phyloP scores from a whole-genome alignment of 306 rosid species.

The Cotoneaster glaucophyllus region DNA sequence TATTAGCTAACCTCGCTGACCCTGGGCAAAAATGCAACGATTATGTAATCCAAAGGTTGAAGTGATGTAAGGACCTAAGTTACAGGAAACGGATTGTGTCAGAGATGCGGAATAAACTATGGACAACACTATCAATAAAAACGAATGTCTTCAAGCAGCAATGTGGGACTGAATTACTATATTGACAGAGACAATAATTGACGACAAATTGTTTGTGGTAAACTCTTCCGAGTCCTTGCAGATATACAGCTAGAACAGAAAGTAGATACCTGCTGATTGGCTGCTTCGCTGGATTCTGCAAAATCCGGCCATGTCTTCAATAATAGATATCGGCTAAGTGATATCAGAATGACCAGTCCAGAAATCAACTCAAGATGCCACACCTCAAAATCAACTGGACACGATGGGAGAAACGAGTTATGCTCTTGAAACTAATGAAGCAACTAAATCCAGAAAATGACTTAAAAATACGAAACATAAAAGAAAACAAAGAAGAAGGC shows the following conservation, averaged over 20 bases:
- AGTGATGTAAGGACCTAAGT: constrained; percentile 80
- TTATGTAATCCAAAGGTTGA: constrained; percentile 66
- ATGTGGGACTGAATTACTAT: not conserved
- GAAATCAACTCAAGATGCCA: constrained; percentile 91
- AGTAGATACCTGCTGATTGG: constrained; percentile 72
- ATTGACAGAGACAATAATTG: not conserved
- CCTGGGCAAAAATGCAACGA: constrained; percentile 70
- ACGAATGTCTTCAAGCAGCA: constrained; percentile 19
- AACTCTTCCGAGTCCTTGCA: not conserved
- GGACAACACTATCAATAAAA: not conserved
- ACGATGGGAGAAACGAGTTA: constrained; percentile 6
- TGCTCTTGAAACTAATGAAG: constrained; percentile 4
- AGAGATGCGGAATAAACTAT: constrained; percentile 16
- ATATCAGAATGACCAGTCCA: constrained; percentile 62
- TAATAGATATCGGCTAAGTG: constrained; percentile 61
- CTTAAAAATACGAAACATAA: not conserved
- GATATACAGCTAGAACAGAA: constrained; percentile 10
- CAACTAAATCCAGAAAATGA: not conserved
- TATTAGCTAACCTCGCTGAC: constrained; percentile 65
- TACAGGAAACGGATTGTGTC: constrained; percentile 17
- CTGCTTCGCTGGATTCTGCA: constrained; percentile 85
- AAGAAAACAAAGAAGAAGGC: not conserved
- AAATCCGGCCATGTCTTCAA: constrained; percentile 79
- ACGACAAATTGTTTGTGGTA: not conserved
- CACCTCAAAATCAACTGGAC: constrained; percentile 77